Evolutionary conservation across 768 basidiomycete genomes (phyloP), one percentile per base, ranked within the genome.

Genomic region (Inosperma sp.): DNA sequence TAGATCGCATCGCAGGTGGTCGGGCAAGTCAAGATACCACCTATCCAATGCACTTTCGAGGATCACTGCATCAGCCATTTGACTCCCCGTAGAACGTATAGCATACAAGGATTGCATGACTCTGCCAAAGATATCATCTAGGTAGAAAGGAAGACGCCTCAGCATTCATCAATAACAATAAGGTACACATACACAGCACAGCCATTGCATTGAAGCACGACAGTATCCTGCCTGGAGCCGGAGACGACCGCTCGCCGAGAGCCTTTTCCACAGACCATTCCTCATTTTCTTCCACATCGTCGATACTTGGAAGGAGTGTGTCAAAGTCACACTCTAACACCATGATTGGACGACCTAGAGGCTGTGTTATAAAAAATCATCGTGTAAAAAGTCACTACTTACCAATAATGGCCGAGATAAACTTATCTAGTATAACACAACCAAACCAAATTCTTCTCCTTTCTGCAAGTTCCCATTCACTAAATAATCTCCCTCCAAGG

Each of bases 171-270:
- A 44, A 30, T 25, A 17, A 23, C 27, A 26, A 10, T 14, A 45
- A 23, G 31, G 8, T 26, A 22, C 35, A 66, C 84, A 52, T 66
- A 87, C 88, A 82, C n/a, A 90, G 75, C 17, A 67, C 70, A 2
- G 86, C 81, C n/a, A 81, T 79, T 8, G 84, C 83, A 57, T 81
- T 83, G 72, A 90, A 88, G 62, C 84, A 87, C n/a, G 88, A 86
- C 30, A 89, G 69, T 27, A 78, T 67, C 23, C 75, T 73, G 1
- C 77, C 75, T 5, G 79, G 73, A 13, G 75, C 65, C 0, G 73
- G 67, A 7, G 63, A 49, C 27, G 60, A 61, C 34, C 56, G 55
- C 48, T 60, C 62, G 49, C 54, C 65, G 59, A 13, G 54, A 60
- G 58, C 65, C 62, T 34, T 58, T 46, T 61, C 65, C 66, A 42